These are phyloP conservation scores for Cercospora sojina DNA, from an alignment of 2,329 filamentous ascomycete species.

Conservation along the genomic window DNA sequence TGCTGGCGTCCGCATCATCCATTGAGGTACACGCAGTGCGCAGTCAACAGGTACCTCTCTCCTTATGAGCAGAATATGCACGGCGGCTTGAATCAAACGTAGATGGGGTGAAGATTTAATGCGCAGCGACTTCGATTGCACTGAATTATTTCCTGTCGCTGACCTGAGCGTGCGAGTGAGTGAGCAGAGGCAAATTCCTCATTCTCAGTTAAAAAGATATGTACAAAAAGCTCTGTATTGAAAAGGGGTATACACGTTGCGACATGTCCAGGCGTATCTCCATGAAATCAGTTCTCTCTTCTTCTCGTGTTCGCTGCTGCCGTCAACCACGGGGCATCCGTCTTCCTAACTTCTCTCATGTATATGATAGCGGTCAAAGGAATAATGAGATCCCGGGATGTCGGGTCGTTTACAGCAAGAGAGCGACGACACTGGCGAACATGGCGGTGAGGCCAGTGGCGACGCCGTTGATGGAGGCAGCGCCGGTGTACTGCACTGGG, in stretches of 20 bases:
- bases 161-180: background rate
- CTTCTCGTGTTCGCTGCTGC: background rate
- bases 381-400: background rate
- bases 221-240: background rate
- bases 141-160: slow-evolving; percentile 7
- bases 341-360: background rate
- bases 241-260: background rate
- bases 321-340: background rate
- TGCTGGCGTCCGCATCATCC: no score
- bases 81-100: no score
- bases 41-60: no score
- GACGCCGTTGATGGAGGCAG: slow-evolving; percentile 11
- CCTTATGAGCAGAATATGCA: background rate
- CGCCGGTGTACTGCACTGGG: slow-evolving; percentile 7
- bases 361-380: background rate
- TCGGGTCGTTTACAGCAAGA: slow-evolving; percentile 8
- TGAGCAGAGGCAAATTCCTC: background rate
- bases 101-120: background rate
- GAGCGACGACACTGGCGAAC: slow-evolving; percentile 10
- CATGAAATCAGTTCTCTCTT: background rate
- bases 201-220: background rate
- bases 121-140: slow-evolving; percentile 4
- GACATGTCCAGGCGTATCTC: background rate
- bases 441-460: slow-evolving; percentile 15
- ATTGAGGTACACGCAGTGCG: no score